These are phyloP conservation scores for Psophocarpus tetragonolobus DNA, from an alignment of 306 rosid species.

Conservation along the genomic window DNA sequence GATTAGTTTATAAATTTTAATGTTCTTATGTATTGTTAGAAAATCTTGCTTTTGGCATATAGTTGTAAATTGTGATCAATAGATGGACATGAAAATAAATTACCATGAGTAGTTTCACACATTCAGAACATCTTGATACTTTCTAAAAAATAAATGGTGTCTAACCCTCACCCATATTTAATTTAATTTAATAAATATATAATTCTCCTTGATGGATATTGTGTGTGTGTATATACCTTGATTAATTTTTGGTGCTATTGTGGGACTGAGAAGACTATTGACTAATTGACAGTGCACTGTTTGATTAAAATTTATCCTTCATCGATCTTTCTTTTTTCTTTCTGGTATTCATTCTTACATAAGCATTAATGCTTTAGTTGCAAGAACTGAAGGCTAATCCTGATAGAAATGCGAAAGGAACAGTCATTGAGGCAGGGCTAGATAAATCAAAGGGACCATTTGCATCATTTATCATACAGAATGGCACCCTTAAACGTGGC, in stretches of 20 bases:
- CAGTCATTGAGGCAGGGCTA: conserved; percentile 92
- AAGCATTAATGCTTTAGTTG: conserved; percentile 59
- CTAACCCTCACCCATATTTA: neutral
- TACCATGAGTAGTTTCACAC: neutral
- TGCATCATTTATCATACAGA: conserved; percentile 89
- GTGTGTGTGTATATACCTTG: neutral
- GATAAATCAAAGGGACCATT: conserved; percentile 93
- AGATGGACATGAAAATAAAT: conserved; percentile 16
- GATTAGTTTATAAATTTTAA: conserved; percentile 4
- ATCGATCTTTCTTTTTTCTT: conserved; percentile 19
- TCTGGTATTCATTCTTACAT: conserved; percentile 40
- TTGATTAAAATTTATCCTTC: conserved; percentile 8
- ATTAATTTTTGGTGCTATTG: conserved; percentile 22
- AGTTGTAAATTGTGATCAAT: neutral
- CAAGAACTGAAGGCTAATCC: conserved; percentile 99
- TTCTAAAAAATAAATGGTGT: neutral
- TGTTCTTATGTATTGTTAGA: conserved; percentile 20
- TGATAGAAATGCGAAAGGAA: conserved; percentile 86
- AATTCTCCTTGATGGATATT: neutral
- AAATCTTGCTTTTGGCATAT: conserved; percentile 10
- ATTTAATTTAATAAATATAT: neutral
- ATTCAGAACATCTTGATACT: neutral
- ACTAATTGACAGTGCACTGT: neutral
- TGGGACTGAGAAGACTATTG: conserved; percentile 9
- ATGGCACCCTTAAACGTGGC: conserved; percentile 85